A percentile compares a stretch with the other conserved stretches of the same genome.
These are phyloP conservation scores for Erodium maritimum DNA, from an alignment of 345 rosid genomes.

Conservation along the genomic window DNA sequence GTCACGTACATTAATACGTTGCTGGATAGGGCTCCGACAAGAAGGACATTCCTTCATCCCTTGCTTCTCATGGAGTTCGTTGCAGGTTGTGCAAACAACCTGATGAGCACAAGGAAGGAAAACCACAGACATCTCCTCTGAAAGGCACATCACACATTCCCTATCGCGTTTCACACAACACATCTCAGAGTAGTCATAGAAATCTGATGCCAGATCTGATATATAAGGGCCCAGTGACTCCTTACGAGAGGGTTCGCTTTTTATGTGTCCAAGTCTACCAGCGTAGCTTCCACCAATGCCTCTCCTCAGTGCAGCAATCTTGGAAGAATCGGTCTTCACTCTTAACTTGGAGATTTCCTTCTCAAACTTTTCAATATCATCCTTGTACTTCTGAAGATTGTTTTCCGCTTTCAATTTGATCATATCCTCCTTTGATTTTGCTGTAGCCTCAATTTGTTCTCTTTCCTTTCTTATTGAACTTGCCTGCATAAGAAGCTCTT, in stretches of 20 bases:
- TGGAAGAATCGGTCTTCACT: slow-evolving; percentile 48
- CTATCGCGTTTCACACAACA: slow-evolving; percentile 53
- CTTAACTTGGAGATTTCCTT: slow-evolving; percentile 52
- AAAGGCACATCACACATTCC: slow-evolving; percentile 89
- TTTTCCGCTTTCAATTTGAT: slow-evolving; percentile 43
- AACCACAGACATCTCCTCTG: slow-evolving; percentile 46
- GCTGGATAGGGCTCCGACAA: slow-evolving; percentile 40
- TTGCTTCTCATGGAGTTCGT: slow-evolving; percentile 48
- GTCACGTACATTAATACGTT: slow-evolving; percentile 27
- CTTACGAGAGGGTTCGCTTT: slow-evolving; percentile 15
- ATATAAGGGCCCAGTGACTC: slow-evolving; percentile 15
- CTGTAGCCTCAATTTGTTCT: slow-evolving; percentile 34
- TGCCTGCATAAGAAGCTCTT: slow-evolving; percentile 34
- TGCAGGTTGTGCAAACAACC: slow-evolving; percentile 42
- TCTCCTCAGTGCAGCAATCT: slow-evolving; percentile 53
- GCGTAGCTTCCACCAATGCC: too few relatives aligned
- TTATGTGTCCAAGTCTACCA: slow-evolving; percentile 17
- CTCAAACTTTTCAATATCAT: slow-evolving; percentile 49
- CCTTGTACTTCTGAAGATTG: slow-evolving; percentile 32
- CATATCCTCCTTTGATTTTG: slow-evolving; percentile 40
- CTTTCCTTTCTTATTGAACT: slow-evolving; percentile 36
- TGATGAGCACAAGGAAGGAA: slow-evolving; percentile 59
- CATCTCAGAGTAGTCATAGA: slow-evolving; percentile 16
- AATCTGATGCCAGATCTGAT: too few relatives aligned
- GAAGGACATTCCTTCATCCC: slow-evolving; percentile 67